Conservation (phyloP, 345 rosid genomes). For the Arabidopsis suecica region DNA sequence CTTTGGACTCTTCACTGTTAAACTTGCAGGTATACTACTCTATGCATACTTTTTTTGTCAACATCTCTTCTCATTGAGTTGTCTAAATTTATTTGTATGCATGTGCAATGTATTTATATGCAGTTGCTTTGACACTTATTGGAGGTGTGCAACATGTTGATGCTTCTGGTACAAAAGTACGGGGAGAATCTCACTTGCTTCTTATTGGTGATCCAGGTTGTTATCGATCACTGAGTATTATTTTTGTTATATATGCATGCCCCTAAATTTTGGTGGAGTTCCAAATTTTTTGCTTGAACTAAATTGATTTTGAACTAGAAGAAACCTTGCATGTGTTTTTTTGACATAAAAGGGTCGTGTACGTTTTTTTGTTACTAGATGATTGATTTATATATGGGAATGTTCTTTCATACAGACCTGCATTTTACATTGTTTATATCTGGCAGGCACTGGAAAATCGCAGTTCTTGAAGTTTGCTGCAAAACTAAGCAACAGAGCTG, state of each 20-base stretch:
- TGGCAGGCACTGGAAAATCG: constrained; percentile 94
- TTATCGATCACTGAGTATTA: constrained; percentile 17
- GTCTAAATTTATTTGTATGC: constrained; percentile 3
- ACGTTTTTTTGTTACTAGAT: neutral
- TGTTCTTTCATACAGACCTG: neutral
- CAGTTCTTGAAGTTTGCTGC: constrained; percentile 98
- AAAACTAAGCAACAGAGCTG: constrained; percentile 88
- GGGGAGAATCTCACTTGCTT: constrained; percentile 97
- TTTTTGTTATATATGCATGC: neutral
- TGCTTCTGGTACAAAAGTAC: constrained; percentile 93
- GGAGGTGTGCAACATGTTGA: constrained; percentile 98
- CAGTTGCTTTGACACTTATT: constrained; percentile 89
- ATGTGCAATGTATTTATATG: constrained; percentile 32
- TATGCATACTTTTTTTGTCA: constrained; percentile 25
- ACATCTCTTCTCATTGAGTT: constrained; percentile 15
- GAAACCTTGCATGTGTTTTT: neutral
- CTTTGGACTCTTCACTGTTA: constrained; percentile 98
- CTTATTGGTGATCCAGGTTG: constrained; percentile 97
- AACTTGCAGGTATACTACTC: constrained; percentile 73
- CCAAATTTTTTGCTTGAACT: neutral
- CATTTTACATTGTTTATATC: constrained; percentile 13
- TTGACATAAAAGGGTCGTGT: neutral
- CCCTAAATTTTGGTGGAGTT: neutral
- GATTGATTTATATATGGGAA: neutral
- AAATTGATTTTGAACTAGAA: neutral